Evolutionary conservation across 768 basidiomycete species (phyloP).

Genomic region (Terana coerulea): DNA sequence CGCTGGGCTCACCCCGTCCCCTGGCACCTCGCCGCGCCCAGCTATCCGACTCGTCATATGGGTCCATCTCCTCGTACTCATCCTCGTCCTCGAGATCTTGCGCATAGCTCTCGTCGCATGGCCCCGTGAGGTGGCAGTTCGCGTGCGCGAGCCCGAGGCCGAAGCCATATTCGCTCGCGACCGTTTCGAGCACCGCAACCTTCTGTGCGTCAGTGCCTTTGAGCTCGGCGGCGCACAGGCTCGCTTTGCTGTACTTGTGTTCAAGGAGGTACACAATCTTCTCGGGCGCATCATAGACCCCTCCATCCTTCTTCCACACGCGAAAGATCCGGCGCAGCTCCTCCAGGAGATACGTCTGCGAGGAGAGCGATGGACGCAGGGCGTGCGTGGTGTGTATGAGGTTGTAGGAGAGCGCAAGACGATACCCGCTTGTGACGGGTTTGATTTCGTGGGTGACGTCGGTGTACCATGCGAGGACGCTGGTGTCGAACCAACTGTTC

Average conservation of each 20-base stretch:
- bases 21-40: not conserved
- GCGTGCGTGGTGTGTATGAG: conserved; percentile 36
- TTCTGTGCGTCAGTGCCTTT: conserved; percentile 38
- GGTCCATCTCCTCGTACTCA: not conserved
- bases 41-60: not conserved
- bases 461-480: conserved; percentile 49
- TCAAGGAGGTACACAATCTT: conserved; percentile 31
- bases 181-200: conserved; percentile 27
- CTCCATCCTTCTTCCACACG: conserved; percentile 35
- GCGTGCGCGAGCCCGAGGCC: conserved; percentile 36
- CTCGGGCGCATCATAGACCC: conserved; percentile 17
- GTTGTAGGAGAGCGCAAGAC: conserved; percentile 49
- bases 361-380: conserved; percentile 26
- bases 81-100: conserved; percentile 9
- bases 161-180: conserved; percentile 33
- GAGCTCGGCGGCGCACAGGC: conserved; percentile 26
- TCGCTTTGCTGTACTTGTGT: conserved; percentile 31
- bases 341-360: conserved; percentile 18
- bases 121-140: conserved; percentile 25
- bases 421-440: conserved; percentile 45
- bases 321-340: conserved; percentile 31
- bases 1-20: not conserved
- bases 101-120: too few species aligned
- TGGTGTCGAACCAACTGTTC: conserved; percentile 30
- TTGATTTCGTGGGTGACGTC: conserved; percentile 50